These are phyloP conservation scores for Trichopus zeylanicus DNA, from an alignment of 116 monocot species.

Conservation along the genomic window DNA sequence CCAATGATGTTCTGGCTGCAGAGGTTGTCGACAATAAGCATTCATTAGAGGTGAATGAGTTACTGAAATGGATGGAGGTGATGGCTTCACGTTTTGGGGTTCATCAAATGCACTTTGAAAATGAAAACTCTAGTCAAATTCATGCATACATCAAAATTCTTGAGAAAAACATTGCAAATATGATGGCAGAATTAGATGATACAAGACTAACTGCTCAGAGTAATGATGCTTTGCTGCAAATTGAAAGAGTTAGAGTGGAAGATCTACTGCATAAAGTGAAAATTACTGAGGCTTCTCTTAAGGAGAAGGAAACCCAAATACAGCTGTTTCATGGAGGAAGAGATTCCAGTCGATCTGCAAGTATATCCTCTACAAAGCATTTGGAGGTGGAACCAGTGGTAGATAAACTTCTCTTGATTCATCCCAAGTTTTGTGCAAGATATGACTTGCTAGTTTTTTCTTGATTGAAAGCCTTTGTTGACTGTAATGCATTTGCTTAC, in stretches of 20 bases:
- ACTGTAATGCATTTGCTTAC: conserved; percentile 8
- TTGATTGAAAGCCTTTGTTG: not conserved
- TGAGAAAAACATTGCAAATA: conserved; percentile 34
- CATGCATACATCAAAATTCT: conserved; percentile 34
- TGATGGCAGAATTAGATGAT: conserved; percentile 57
- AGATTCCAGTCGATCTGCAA: conserved; percentile 22
- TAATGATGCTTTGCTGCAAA: conserved; percentile 70
- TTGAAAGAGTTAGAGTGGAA: conserved; percentile 53
- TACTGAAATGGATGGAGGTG: conserved; percentile 37
- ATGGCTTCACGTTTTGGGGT: conserved; percentile 46
- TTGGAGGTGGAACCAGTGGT: conserved; percentile 70
- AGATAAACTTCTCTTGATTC: conserved; percentile 3
- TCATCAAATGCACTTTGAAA: conserved; percentile 20
- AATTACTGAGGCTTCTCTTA: conserved; percentile 47
- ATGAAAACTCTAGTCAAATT: conserved; percentile 35
- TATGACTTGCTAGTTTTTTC: not conserved
- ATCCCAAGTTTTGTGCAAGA: no score
- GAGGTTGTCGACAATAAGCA: conserved; percentile 65
- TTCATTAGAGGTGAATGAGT: conserved; percentile 30
- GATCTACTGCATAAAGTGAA: conserved; percentile 40
- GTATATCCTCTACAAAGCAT: conserved; percentile 23
- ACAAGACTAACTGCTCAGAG: conserved; percentile 32
- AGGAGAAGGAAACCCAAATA: conserved; percentile 40
- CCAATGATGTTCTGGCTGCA: conserved; percentile 64
- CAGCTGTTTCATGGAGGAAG: conserved; percentile 18